These are phyloP conservation scores for Alternaria triticina DNA, from an alignment of 2,329 filamentous ascomycete genomes.

Conservation along the genomic window DNA sequence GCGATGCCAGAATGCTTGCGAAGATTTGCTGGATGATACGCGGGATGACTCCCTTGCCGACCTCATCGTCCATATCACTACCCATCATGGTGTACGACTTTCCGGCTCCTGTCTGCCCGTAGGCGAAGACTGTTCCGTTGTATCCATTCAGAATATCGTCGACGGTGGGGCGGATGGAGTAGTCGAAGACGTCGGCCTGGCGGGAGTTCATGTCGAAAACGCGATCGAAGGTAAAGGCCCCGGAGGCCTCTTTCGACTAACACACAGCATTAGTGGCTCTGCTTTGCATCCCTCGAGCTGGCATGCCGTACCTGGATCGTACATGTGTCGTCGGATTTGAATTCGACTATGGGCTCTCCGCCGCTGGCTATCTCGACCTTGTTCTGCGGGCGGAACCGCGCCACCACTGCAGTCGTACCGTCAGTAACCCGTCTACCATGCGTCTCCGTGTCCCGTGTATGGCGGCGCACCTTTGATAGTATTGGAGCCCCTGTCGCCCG, in stretches of 20 bases:
- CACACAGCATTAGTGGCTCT: conserved; percentile 21
- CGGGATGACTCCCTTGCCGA: conserved; percentile 91
- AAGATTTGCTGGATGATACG: conserved; percentile 98
- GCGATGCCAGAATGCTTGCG: conserved; percentile 88
- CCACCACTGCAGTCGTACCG: conserved; percentile 71
- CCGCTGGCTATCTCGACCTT: conserved; percentile 88
- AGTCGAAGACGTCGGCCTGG: conserved; percentile 96
- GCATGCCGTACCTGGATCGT: conserved; percentile 71
- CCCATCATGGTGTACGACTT: conserved; percentile 99
- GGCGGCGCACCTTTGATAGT: conserved; percentile 53
- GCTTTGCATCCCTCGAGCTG: background rate
- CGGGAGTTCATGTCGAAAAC: conserved; percentile 94
- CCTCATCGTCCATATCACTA: conserved; percentile 88
- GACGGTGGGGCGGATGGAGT: conserved; percentile 93
- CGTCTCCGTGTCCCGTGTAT: background rate
- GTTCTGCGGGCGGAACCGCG: conserved; percentile 97
- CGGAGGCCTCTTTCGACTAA: conserved; percentile 81
- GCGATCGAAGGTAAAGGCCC: conserved; percentile 90
- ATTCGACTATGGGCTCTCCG: conserved; percentile 89
- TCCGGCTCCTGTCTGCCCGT: conserved; percentile 96
- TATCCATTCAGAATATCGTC: conserved; percentile 99
- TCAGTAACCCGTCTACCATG: conserved; percentile 27
- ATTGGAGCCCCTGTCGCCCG: conserved; percentile 49
- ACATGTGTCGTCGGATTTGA: conserved; percentile 89
- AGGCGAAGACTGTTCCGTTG: conserved; percentile 98